Conservation (phyloP, 805 yeast species). For the Candida ascalaphidarum region DNA sequence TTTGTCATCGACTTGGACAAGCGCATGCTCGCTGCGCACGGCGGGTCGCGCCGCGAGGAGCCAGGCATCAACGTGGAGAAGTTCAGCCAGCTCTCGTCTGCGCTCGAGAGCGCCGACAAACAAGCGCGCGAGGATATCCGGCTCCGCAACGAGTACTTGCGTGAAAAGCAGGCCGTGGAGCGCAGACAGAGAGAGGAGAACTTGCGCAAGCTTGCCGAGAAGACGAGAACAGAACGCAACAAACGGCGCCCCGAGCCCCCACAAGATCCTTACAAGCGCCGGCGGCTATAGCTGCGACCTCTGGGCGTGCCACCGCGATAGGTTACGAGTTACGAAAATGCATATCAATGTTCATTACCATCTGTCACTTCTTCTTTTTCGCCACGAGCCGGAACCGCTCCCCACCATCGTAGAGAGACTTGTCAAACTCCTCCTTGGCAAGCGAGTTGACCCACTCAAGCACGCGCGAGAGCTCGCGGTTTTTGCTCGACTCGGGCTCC, state of each 20-base stretch:
- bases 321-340: neutral
- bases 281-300: no score
- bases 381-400: conserved; percentile 19
- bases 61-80: conserved; percentile 46
- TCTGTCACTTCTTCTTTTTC: conserved; percentile 7
- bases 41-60: conserved; percentile 7
- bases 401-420: conserved; percentile 51
- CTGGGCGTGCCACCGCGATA: no score
- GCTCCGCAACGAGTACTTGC: conserved; percentile 16
- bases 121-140: conserved; percentile 19
- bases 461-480: conserved; percentile 37
- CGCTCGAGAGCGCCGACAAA: conserved; percentile 24
- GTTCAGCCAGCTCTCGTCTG: conserved; percentile 57
- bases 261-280: neutral
- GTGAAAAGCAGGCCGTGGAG: conserved; percentile 14
- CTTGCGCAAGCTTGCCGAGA: conserved; percentile 19
- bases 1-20: conserved; percentile 76
- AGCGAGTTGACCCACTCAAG: conserved; percentile 55
- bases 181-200: conserved; percentile 20
- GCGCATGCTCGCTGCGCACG: conserved; percentile 48
- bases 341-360: conserved; percentile 2
- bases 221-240: conserved; percentile 10
- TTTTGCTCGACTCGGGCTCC: conserved; percentile 18
- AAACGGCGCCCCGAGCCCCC: neutral
- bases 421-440: conserved; percentile 44